Evolutionary conservation across 2,329 filamentous ascomycete species (phyloP).

Genomic region (Calonectria montana): DNA sequence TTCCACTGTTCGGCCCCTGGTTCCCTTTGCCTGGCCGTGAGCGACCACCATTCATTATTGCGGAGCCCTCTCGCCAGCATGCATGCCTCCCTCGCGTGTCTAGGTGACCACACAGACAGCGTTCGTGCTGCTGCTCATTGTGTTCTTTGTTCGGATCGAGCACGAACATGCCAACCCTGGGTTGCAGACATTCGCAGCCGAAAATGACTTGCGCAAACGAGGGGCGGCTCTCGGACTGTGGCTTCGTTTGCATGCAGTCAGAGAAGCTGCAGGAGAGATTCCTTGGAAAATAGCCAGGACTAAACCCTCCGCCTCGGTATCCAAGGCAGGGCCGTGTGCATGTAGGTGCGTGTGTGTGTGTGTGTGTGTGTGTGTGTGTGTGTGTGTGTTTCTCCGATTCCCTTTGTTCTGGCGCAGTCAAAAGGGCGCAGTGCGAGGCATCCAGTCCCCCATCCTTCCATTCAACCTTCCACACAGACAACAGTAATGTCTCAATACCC

Average conservation of each 20-base stretch:
- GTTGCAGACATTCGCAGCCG: neutral
- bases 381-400: neutral
- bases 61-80: neutral
- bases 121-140: neutral
- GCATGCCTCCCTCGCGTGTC: neutral
- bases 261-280: neutral
- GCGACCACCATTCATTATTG: neutral
- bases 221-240: neutral
- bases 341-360: neutral
- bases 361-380: neutral
- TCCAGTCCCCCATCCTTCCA: slow-evolving; percentile 9
- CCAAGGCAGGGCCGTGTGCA: neutral
- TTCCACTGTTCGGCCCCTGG: slow-evolving; percentile 40
- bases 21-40: slow-evolving; percentile 41
- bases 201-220: neutral
- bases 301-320: slow-evolving; percentile 5
- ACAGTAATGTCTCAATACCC: neutral
- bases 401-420: slow-evolving; percentile 2
- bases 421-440: slow-evolving; percentile 13
- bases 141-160: neutral
- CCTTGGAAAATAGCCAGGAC: neutral
- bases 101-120: neutral
- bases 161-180: slow-evolving; percentile 1
- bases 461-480: slow-evolving; percentile 6
- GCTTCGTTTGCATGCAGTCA: neutral